These are phyloP conservation scores for Solanum bukasovii DNA, from an alignment of 257 asterid genomes.

Conservation along the genomic window DNA sequence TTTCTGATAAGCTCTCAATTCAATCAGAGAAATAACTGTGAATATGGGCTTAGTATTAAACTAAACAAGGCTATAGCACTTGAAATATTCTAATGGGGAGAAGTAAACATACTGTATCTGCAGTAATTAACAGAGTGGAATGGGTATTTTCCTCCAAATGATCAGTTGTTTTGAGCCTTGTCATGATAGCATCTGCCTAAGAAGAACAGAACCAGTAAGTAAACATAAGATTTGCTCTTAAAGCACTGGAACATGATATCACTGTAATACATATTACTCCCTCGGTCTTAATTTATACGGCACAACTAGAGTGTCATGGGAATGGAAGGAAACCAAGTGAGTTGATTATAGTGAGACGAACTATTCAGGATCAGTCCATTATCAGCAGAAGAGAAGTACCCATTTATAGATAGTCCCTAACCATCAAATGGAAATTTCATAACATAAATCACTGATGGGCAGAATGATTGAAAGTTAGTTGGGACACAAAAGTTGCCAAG, in stretches of 20 bases:
- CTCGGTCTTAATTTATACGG: neutral
- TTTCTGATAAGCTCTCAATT: neutral
- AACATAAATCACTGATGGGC: neutral
- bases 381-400: neutral
- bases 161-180: conserved; percentile 25
- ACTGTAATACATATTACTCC: neutral
- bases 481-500: neutral
- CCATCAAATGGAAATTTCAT: neutral
- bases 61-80: neutral
- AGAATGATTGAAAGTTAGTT: neutral
- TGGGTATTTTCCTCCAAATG: conserved; percentile 20
- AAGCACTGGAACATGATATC: neutral
- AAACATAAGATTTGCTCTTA: neutral
- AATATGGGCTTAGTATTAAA: neutral
- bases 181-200: conserved; percentile 74
- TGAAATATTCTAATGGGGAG: neutral
- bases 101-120: conserved; percentile 65
- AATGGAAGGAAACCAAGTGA: neutral
- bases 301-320: neutral
- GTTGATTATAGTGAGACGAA: neutral
- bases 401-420: neutral
- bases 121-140: conserved; percentile 70
- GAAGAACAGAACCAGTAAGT: conserved; percentile 7
- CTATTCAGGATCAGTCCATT: neutral
- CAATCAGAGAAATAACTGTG: neutral